These are phyloP conservation scores for Cercospora sesami DNA, from an alignment of 2,329 filamentous ascomycete genomes.

Conservation along the genomic window DNA sequence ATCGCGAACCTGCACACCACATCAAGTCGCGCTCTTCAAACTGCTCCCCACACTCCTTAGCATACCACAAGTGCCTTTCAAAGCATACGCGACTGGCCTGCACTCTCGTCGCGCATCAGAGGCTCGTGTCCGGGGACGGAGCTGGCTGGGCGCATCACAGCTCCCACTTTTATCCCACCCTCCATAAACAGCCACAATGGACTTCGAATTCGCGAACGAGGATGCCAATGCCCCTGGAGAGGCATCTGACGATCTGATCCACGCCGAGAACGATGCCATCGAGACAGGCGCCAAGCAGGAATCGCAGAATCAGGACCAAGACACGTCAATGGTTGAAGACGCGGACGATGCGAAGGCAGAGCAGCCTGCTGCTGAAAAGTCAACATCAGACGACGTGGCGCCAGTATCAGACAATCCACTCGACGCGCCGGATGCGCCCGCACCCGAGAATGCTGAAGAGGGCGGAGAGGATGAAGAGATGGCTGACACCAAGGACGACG, in stretches of 20 bases:
- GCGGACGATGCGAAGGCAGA: constrained; percentile 28
- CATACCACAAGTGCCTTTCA: background rate
- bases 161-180: constrained; percentile 1
- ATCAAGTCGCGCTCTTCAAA: background rate
- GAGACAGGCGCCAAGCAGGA: constrained; percentile 32
- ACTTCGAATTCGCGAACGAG: constrained; percentile 36
- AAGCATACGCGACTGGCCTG: background rate
- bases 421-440: constrained; percentile 40
- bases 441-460: constrained; percentile 38
- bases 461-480: constrained; percentile 46
- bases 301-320: constrained; percentile 29
- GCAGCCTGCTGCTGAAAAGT: constrained; percentile 11
- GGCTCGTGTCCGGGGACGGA: background rate
- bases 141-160: constrained; percentile 1
- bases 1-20: background rate
- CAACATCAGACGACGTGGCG: constrained; percentile 24
- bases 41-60: background rate
- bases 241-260: constrained; percentile 40
- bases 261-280: constrained; percentile 38
- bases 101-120: background rate
- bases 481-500: constrained; percentile 59
- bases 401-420: constrained; percentile 42
- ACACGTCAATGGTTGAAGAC: constrained; percentile 40
- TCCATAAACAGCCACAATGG: constrained; percentile 15
- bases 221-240: constrained; percentile 36